Percentiles rank a stretch among this genome's conserved stretches.
Conservation (phyloP, 176 grass and related monocot species). For the Hordeum marinum region DNA sequence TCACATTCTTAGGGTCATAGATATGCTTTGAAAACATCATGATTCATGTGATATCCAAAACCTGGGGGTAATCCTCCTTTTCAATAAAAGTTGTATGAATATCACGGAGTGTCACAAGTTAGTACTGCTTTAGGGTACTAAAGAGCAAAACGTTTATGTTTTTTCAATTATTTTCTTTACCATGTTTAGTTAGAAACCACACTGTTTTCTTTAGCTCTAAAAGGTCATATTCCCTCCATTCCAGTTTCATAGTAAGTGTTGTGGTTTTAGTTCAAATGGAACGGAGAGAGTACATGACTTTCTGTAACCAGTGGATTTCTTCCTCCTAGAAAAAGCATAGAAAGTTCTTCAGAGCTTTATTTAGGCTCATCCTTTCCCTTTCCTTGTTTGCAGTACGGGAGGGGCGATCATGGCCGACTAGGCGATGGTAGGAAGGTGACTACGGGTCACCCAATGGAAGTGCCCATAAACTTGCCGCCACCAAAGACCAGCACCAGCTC, state of each 20-base stretch:
- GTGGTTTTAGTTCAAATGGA: no score
- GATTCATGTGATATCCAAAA: not conserved
- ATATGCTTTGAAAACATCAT: not conserved
- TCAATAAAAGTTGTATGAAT: not conserved
- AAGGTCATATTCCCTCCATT: not conserved
- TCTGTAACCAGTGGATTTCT: not conserved
- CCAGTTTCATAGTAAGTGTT: no score
- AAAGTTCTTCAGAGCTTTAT: not conserved
- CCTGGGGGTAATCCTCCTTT: no score
- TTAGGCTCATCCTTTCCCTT: not conserved
- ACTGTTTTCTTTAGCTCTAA: not conserved
- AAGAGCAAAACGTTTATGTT: not conserved
- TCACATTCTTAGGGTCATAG: not conserved
- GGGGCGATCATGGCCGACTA: constrained; percentile 91
- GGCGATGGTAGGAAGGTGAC: constrained; percentile 81
- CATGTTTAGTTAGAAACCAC: not conserved
- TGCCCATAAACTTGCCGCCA: constrained; percentile 56
- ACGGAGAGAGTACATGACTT: not conserved
- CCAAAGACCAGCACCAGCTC: constrained; percentile 25
- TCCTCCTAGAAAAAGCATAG: not conserved
- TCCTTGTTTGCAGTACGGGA: constrained; percentile 65
- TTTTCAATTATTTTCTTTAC: not conserved
- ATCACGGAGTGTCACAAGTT: not conserved
- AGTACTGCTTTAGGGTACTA: not conserved
- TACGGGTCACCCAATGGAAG: constrained; percentile 77